Evolutionary conservation across 169 alveolate species (phyloP).

Genomic region (Plasmodium berghei): DNA sequence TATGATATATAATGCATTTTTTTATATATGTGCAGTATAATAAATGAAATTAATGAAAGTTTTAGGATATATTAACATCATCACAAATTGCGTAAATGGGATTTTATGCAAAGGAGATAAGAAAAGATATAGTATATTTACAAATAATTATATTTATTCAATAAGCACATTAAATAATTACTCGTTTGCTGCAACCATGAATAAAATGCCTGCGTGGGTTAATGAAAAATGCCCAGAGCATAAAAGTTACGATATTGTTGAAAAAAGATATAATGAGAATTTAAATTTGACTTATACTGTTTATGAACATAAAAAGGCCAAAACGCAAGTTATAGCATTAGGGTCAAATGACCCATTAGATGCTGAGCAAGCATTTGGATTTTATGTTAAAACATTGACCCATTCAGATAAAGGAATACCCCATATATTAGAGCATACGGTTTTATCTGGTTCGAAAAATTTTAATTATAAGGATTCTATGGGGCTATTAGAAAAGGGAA

Average conservation of each 20-base stretch:
- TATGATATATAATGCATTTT: neutral
- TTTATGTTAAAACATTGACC: constrained; percentile 74
- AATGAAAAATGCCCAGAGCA: constrained; percentile 74
- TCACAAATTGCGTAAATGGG: constrained; percentile 61
- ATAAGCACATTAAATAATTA: constrained; percentile 24
- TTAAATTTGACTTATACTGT: constrained; percentile 67
- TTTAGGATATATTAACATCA: constrained; percentile 57
- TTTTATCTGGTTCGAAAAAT: constrained; percentile 88
- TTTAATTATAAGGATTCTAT: constrained; percentile 89
- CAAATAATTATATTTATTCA: constrained; percentile 42
- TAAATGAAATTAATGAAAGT: constrained; percentile 75
- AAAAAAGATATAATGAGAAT: constrained; percentile 50
- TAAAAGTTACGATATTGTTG: constrained; percentile 49
- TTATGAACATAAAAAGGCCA: constrained; percentile 73
- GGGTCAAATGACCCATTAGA: constrained; percentile 75
- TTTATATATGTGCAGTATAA: constrained; percentile 14
- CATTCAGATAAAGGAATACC: constrained; percentile 84
- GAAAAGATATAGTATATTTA: constrained; percentile 45
- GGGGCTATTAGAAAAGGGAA: constrained; percentile 86
- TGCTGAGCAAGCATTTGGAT: constrained; percentile 61
- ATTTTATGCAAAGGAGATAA: constrained; percentile 44
- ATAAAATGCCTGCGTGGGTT: constrained; percentile 71
- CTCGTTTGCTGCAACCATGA: constrained; percentile 54
- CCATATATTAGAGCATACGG: constrained; percentile 91
- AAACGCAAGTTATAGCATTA: constrained; percentile 69